phyloP scores from a whole-genome alignment of 2,329 filamentous ascomycete species.

The Dendrostoma leiphaemia region DNA sequence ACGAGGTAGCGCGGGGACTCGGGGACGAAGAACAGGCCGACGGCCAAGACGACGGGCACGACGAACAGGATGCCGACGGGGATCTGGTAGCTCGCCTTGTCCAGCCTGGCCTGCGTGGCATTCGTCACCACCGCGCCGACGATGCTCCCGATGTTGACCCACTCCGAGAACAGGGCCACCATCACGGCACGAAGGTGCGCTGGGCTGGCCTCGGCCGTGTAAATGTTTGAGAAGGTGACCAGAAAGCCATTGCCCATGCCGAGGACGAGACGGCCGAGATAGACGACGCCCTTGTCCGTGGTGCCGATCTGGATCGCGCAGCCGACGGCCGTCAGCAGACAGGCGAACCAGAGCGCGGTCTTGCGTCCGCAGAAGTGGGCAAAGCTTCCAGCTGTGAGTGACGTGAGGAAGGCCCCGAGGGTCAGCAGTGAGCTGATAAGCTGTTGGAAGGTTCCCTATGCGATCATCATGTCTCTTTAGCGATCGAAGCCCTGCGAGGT shows the following conservation, averaged over 20 bases:
- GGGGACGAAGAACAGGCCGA: slow-evolving; percentile 44
- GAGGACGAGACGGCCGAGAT: slow-evolving; percentile 44
- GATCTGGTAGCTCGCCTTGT: slow-evolving; percentile 43
- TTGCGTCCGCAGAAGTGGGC: slow-evolving; percentile 45
- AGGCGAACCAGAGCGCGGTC: slow-evolving; percentile 45
- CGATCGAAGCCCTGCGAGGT: too few species aligned
- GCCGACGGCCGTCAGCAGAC: slow-evolving; percentile 41
- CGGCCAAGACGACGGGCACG: slow-evolving; percentile 43
- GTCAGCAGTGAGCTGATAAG: slow-evolving; percentile 52
- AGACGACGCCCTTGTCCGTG: slow-evolving; percentile 37
- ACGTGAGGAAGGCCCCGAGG: slow-evolving; percentile 48
- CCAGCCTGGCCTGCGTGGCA: slow-evolving; percentile 34
- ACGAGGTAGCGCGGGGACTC: slow-evolving; percentile 45
- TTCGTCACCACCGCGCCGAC: slow-evolving; percentile 44
- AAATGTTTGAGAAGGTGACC: slow-evolving; percentile 45
- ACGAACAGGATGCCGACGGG: slow-evolving; percentile 44
- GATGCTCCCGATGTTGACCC: slow-evolving; percentile 47
- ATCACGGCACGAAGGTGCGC: slow-evolving; percentile 47
- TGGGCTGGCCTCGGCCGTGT: slow-evolving; percentile 46
- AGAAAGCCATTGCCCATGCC: slow-evolving; percentile 42
- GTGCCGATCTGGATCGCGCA: slow-evolving; percentile 43
- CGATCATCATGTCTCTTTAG: too few species aligned
- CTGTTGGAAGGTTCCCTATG: slow-evolving; percentile 50
- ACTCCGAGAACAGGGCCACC: slow-evolving; percentile 46
- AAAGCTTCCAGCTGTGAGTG: slow-evolving; percentile 45